Percentiles rank a stretch among this genome's conserved stretches.
Conservation (phyloP, 139 green algal species). For the Edaphochlamys debaryana region DNA sequence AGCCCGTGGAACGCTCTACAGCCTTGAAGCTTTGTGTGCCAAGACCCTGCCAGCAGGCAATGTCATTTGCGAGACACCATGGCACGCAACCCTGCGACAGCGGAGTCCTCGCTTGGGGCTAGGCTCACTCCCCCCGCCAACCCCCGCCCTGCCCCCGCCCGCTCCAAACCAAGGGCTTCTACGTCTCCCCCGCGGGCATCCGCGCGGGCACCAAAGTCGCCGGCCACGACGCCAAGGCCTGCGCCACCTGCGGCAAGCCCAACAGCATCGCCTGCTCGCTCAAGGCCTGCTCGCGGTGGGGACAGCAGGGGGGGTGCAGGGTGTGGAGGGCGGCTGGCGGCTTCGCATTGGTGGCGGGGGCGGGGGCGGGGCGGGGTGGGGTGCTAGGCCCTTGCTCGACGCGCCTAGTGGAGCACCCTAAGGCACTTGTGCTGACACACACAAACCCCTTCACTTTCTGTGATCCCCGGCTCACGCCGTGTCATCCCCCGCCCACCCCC, state of each 20-base stretch:
- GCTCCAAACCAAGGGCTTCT: not conserved
- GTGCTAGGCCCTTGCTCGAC: not conserved
- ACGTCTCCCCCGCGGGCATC: not conserved
- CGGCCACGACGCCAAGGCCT: not conserved
- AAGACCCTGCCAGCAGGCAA: too few relatives aligned
- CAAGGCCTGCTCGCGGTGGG: not conserved
- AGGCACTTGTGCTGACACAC: too few relatives aligned
- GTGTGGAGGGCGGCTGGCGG: not conserved
- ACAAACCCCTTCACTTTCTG: too few relatives aligned
- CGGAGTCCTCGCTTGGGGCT: too few relatives aligned
- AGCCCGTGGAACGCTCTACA: too few relatives aligned
- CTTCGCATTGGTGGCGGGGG: not conserved
- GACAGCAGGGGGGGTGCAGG: not conserved
- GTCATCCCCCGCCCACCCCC: not conserved
- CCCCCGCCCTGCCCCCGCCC: too few relatives aligned
- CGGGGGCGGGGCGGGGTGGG: too few relatives aligned
- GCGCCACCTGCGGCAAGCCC: constrained; percentile 2
- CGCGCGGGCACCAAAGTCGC: not conserved
- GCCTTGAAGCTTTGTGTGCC: too few relatives aligned
- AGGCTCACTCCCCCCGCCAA: too few relatives aligned
- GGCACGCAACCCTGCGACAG: too few relatives aligned
- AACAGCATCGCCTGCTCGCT: not conserved
- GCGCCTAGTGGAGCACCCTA: not conserved
- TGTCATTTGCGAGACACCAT: too few relatives aligned
- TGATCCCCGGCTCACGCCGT: too few relatives aligned